These are phyloP conservation scores for Pulveroboletus sp. DNA, from an alignment of 768 basidiomycete genomes.

Conservation along the genomic window DNA sequence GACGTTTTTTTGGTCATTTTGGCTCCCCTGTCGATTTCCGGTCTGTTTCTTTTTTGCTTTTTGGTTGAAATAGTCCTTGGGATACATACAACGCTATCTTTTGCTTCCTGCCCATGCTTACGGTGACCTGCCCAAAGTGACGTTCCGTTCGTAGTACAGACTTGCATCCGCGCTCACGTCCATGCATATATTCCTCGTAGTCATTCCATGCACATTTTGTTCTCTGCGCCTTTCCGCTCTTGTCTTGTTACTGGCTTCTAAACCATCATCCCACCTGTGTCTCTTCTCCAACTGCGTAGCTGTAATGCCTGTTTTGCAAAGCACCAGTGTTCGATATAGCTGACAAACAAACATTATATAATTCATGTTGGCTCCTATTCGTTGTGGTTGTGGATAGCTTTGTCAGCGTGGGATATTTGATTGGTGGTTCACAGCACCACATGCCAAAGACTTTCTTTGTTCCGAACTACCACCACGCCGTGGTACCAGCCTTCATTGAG, in stretches of 20 bases:
- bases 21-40: conserved; percentile 12
- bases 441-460: conserved; percentile 12
- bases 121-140: conserved; percentile 19
- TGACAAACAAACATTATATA: conserved; percentile 4
- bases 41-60: conserved; percentile 1
- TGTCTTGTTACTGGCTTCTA: conserved; percentile 12
- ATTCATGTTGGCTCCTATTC: not conserved
- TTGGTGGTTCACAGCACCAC: conserved; percentile 7
- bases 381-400: conserved; percentile 15
- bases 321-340: not conserved
- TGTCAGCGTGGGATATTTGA: conserved; percentile 24
- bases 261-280: conserved; percentile 1
- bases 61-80: conserved; percentile 19
- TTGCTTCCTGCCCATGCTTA: conserved; percentile 6
- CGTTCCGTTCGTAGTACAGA: conserved; percentile 24
- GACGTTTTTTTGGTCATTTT: conserved; percentile 6
- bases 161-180: conserved; percentile 16
- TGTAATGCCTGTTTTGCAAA: conserved; percentile 16
- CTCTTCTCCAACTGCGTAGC: conserved; percentile 13
- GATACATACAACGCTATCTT: conserved; percentile 22
- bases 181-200: conserved; percentile 26
- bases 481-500: conserved; percentile 16
- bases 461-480: conserved; percentile 21
- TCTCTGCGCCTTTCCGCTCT: conserved; percentile 1
- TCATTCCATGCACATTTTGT: conserved; percentile 21